Percentiles rank a stretch among this genome's conserved stretches.
These are phyloP conservation scores for Thielaviopsis cerberus DNA, from an alignment of 2,329 filamentous ascomycete species.

Conservation along the genomic window DNA sequence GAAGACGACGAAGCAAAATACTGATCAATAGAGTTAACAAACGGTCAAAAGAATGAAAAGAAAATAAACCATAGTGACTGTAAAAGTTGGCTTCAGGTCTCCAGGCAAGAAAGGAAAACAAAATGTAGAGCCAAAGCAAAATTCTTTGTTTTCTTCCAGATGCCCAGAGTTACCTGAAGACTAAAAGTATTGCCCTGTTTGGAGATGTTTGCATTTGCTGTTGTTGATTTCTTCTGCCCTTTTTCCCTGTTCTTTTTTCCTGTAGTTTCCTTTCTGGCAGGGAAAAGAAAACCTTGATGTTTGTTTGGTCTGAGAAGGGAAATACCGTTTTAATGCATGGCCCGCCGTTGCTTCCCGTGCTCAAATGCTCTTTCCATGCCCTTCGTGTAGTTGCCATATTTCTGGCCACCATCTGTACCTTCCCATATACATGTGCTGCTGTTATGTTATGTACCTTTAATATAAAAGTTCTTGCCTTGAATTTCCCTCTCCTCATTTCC, in stretches of 20 bases:
- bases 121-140: not conserved
- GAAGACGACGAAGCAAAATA: not conserved
- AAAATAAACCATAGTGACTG: not conserved
- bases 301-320: not conserved
- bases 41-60: not conserved
- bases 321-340: not conserved
- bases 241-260: not conserved
- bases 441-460: not conserved
- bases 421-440: not conserved
- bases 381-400: not conserved
- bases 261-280: too few species aligned
- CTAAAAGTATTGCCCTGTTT: not conserved
- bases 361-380: not conserved
- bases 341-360: not conserved
- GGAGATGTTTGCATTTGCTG: not conserved
- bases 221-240: not conserved
- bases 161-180: not conserved
- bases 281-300: not conserved
- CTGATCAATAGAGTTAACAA: not conserved
- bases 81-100: not conserved
- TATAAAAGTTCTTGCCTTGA: not conserved
- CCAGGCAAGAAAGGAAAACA: not conserved
- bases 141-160: not conserved
- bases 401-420: not conserved
- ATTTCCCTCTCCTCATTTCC: not conserved